Conservation (phyloP, 768 basidiomycete species). For the Suillus paluster region DNA sequence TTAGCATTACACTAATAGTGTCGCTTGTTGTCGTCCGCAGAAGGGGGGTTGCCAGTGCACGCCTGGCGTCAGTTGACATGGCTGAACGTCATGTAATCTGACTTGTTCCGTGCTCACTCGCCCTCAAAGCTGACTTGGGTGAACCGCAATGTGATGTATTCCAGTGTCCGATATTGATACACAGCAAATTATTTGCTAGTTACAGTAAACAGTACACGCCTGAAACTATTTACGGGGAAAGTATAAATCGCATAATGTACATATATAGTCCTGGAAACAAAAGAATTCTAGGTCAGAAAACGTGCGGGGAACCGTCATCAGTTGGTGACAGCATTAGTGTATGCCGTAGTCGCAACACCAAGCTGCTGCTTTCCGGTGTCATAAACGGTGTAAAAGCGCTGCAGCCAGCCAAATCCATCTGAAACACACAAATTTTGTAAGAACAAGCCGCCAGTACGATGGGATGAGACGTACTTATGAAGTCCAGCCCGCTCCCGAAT, state of each 20-base stretch:
- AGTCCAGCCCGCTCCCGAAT: slow-evolving; percentile 65
- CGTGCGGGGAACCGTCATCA: slow-evolving; percentile 15
- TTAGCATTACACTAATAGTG: too few relatives aligned
- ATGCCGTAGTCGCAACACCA: slow-evolving; percentile 34
- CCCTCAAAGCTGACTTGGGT: too few relatives aligned
- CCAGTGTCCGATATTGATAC: not conserved
- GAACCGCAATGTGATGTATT: not conserved
- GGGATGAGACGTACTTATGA: slow-evolving; percentile 52
- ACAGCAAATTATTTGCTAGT: not conserved
- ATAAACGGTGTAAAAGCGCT: slow-evolving; percentile 63
- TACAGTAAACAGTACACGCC: not conserved
- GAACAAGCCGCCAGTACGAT: not conserved
- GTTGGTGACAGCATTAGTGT: slow-evolving; percentile 51
- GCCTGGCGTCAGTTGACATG: too few relatives aligned
- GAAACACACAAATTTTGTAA: slow-evolving; percentile 6
- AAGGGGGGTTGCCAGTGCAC: too few relatives aligned
- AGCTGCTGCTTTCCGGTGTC: slow-evolving; percentile 40
- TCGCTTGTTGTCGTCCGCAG: too few relatives aligned
- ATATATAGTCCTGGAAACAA: not conserved
- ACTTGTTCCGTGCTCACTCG: too few relatives aligned
- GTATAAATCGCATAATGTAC: not conserved
- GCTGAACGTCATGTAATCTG: too few relatives aligned
- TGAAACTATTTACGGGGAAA: not conserved
- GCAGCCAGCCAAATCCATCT: slow-evolving; percentile 63
- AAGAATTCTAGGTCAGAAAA: not conserved